Percentiles rank a stretch among this genome's conserved stretches.
phyloP scores from a whole-genome alignment of 2,329 filamentous ascomycete species.

The Penicillium sp. region DNA sequence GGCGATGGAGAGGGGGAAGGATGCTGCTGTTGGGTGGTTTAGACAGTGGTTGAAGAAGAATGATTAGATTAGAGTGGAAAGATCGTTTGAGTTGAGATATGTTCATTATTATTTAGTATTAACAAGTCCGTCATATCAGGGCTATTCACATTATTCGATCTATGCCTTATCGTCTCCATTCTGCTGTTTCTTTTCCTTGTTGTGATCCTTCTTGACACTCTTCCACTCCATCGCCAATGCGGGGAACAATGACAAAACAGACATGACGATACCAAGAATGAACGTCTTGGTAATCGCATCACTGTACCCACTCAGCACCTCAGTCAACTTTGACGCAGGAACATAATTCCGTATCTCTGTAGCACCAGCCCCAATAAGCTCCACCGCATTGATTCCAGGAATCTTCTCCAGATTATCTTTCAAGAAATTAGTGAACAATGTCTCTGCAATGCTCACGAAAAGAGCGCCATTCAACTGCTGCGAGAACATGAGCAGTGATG shows the following conservation, averaged over 20 bases:
- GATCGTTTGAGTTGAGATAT: neutral
- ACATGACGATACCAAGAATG: neutral
- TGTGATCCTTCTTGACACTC: neutral
- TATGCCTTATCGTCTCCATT: neutral
- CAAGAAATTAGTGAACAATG: neutral
- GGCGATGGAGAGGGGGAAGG: slow-evolving; percentile 51
- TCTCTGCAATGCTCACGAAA: slow-evolving; percentile 1
- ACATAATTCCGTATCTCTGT: neutral
- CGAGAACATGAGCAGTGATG: slow-evolving; percentile 3
- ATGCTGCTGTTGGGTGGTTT: slow-evolving; percentile 50
- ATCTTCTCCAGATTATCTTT: neutral
- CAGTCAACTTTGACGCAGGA: neutral
- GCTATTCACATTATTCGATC: neutral
- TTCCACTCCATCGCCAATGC: slow-evolving; percentile 1
- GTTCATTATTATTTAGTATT: neutral
- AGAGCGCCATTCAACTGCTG: slow-evolving; percentile 1
- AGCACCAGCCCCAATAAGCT: neutral
- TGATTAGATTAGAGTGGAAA: neutral
- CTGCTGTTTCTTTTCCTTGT: neutral
- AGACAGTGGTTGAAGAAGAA: slow-evolving; percentile 17
- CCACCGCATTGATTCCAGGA: neutral
- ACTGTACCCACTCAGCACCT: neutral
- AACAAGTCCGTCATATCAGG: neutral
- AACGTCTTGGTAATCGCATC: slow-evolving; percentile 1
- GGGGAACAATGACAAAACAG: neutral